Evolutionary conservation across 495 filamentous ascomycete species (phyloP), one percentile per base, ranked within the genome.

Genomic region (Hyaloscypha variabilis): DNA sequence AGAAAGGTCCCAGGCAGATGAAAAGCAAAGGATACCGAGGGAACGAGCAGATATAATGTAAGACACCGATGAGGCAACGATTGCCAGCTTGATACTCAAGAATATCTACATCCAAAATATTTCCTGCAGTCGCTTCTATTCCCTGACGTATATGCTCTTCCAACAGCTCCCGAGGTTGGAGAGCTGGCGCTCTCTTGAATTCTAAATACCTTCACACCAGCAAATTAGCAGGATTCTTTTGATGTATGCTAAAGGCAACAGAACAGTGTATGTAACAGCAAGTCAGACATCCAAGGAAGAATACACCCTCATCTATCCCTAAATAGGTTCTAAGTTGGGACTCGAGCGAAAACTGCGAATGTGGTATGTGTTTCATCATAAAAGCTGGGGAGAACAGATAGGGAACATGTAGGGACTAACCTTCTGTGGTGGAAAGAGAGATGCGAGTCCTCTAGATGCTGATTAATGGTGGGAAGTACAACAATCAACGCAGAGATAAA

Each of bases 281-380:
- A 66, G 74, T 88, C 81, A 87, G 82, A 87, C 85, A 87, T 87
- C 85, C 85, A 87, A 87, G 83, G 83, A 86, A 87, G 85, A 74
- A 72, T 75, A 74, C 51, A 71, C 80, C 82, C 85, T 86, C 86
- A 79, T 81, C 77, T 74, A 78, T 77, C 75, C 76, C 77, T 77
- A 66, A 70, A 71, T 78, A 82, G 82, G 84, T 83, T 87, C 82
- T 77, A 70, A 51, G 39, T 55, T 80, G 83, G 74, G 76, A 77
- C 83, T 88, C 81, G 76, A 84, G 85, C 87, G 85, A 81, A 88
- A 87, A 87, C 85, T 87, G 85, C 85, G 85, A 88, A 87, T 84
- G 79, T 82, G 75, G 78, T 78, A 76, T 78, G 76, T 80, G 66
- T 81, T 81, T 86, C 84, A 87, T 87, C 80, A 82, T 78, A 69